Percentiles rank a stretch among this genome's conserved stretches.
phyloP scores from a whole-genome alignment of 2,329 filamentous ascomycete genomes.

The Fusarium palustre region DNA sequence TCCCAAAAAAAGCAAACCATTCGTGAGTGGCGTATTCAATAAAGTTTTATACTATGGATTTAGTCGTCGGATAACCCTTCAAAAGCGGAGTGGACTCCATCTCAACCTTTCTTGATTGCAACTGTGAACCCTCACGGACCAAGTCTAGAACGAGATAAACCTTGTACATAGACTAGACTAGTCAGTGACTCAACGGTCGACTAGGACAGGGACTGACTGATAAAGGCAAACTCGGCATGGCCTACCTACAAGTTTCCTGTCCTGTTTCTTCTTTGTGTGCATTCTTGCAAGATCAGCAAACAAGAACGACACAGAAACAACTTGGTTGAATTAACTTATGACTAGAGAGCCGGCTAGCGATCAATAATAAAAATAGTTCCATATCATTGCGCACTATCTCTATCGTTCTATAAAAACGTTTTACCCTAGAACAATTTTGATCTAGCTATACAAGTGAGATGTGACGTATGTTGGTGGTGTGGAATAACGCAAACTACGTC shows the following conservation, averaged over 20 bases:
- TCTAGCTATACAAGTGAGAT: no score
- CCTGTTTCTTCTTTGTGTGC: not conserved
- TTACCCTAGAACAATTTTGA: no score
- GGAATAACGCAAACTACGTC: no score
- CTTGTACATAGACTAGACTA: not conserved
- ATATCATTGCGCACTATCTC: no score
- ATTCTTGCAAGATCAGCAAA: not conserved
- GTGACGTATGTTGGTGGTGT: no score
- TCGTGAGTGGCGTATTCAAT: not conserved
- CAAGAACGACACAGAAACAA: no score
- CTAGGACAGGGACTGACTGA: not conserved
- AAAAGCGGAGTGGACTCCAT: conserved; percentile 6
- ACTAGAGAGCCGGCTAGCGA: no score
- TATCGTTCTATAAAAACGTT: no score
- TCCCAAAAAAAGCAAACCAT: not conserved
- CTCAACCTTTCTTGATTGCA: not conserved
- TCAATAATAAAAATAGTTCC: no score
- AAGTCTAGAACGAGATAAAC: conserved; percentile 3
- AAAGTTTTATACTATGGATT: not conserved
- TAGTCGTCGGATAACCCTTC: not conserved
- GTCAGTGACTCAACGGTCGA: not conserved
- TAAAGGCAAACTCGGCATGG: not conserved
- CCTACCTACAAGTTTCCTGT: not conserved
- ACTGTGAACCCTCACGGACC: not conserved
- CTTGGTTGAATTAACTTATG: not conserved